Evolutionary conservation across 257 asterid species (phyloP).

Genomic region (Echites panduratus): DNA sequence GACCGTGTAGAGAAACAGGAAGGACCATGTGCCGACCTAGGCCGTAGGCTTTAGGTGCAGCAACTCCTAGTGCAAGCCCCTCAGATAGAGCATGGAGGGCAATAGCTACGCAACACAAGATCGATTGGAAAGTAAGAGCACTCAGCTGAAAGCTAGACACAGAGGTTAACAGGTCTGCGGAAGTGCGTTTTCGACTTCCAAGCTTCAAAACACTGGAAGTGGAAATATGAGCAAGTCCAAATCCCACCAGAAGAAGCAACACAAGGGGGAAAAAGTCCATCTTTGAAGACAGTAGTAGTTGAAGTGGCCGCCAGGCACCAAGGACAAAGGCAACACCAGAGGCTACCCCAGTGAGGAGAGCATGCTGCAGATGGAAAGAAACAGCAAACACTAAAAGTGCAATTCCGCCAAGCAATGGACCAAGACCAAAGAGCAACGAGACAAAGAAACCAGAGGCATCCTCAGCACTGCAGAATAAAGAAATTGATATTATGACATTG

Average conservation of each 20-base stretch:
- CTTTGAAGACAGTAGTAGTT: slow-evolving; percentile 62
- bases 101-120: slow-evolving; percentile 64
- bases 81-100: slow-evolving; percentile 87
- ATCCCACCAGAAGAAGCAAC: slow-evolving; percentile 53
- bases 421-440: slow-evolving; percentile 84
- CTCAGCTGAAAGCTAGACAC: slow-evolving; percentile 47
- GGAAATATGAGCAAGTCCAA: slow-evolving; percentile 39
- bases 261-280: slow-evolving; percentile 57
- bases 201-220: slow-evolving; percentile 45
- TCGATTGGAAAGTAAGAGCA: slow-evolving; percentile 71
- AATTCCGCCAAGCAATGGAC: slow-evolving; percentile 84
- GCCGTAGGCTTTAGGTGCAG: slow-evolving; percentile 97
- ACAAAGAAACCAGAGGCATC: slow-evolving; percentile 88
- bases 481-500: neutral
- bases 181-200: slow-evolving; percentile 52
- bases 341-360: slow-evolving; percentile 89
- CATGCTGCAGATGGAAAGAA: slow-evolving; percentile 71
- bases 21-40: slow-evolving; percentile 94
- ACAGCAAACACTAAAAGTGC: slow-evolving; percentile 78
- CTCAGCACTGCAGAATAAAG: slow-evolving; percentile 59
- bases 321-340: slow-evolving; percentile 90
- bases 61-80: slow-evolving; percentile 96
- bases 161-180: slow-evolving; percentile 49
- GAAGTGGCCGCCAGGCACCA: slow-evolving; percentile 88
- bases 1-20: slow-evolving; percentile 90